Percentiles rank a stretch among this genome's conserved stretches.
Conservation (phyloP, 1,284 basidiomycete genomes). For the Tilletiopsis washingtonensis region DNA sequence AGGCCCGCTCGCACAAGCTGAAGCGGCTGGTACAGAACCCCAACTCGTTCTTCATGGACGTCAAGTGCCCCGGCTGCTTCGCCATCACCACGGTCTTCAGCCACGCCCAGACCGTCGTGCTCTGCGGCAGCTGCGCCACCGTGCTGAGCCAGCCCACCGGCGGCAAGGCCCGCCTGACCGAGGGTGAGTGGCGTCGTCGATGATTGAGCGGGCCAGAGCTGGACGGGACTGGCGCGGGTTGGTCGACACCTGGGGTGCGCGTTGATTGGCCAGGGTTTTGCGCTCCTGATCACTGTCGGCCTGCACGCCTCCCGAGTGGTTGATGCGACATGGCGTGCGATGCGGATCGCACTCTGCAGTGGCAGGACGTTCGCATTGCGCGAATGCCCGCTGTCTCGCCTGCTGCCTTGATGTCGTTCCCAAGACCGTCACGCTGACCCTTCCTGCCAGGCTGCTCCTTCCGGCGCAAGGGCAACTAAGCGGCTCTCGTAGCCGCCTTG, state of each 20-base stretch:
- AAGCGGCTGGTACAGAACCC: slow-evolving; percentile 92
- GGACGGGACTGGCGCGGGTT: no score
- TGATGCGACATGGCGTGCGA: no score
- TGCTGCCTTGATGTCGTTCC: no score
- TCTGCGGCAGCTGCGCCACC: slow-evolving; percentile 85
- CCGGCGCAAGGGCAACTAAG: slow-evolving; percentile 15
- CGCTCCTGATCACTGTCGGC: no score
- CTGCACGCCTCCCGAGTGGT: no score
- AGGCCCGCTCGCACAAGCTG: slow-evolving; percentile 75
- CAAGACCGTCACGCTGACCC: neutral
- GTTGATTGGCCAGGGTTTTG: no score
- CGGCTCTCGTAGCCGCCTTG: neutral
- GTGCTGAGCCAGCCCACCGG: slow-evolving; percentile 97
- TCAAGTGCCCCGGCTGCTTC: slow-evolving; percentile 97
- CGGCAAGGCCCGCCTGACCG: slow-evolving; percentile 95
- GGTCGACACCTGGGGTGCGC: no score
- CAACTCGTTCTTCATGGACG: slow-evolving; percentile 90
- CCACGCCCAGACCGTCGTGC: slow-evolving; percentile 84
- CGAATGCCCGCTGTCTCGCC: neutral
- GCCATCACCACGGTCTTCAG: slow-evolving; percentile 92
- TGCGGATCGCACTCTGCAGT: no score
- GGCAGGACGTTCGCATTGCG: no score
- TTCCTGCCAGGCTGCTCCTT: slow-evolving; percentile 15
- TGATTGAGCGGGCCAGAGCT: no score
- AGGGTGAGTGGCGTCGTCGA: slow-evolving; percentile 70